Conservation (phyloP, 2,329 filamentous ascomycete genomes). For the Aspergillus sp. region DNA sequence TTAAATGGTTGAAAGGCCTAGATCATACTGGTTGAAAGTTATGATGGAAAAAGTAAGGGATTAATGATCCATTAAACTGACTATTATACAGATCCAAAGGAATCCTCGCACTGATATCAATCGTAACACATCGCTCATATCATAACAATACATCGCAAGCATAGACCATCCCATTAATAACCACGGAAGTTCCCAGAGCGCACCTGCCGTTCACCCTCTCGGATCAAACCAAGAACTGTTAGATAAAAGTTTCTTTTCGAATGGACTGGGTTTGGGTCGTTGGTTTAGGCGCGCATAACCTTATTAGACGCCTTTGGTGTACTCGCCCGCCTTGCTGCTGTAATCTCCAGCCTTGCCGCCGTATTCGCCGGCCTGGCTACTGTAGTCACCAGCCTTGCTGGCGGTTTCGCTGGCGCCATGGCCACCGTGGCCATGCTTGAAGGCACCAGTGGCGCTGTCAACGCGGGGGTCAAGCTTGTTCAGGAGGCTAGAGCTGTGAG, state of each 20-base stretch:
- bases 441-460: conserved; percentile 22
- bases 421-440: not conserved
- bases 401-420: not conserved
- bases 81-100: not conserved
- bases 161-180: not conserved
- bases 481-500: conserved; percentile 21
- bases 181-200: conserved; percentile 26
- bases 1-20: not conserved
- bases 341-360: too few species aligned
- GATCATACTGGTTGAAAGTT: not conserved
- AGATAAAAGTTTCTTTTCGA: too few species aligned
- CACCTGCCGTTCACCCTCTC: conserved; percentile 36
- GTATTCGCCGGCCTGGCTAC: too few species aligned
- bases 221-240: conserved; percentile 25
- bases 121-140: not conserved
- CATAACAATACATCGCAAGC: not conserved
- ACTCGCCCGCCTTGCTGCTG: too few species aligned
- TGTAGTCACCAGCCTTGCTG: not conserved
- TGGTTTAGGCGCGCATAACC: too few species aligned
- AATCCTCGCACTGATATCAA: not conserved
- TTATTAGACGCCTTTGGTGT: too few species aligned
- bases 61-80: not conserved
- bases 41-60: not conserved
- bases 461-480: conserved; percentile 31
- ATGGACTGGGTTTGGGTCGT: too few species aligned